These are phyloP conservation scores for Lablab purpureus DNA, from an alignment of 306 rosid genomes.

Conservation along the genomic window DNA sequence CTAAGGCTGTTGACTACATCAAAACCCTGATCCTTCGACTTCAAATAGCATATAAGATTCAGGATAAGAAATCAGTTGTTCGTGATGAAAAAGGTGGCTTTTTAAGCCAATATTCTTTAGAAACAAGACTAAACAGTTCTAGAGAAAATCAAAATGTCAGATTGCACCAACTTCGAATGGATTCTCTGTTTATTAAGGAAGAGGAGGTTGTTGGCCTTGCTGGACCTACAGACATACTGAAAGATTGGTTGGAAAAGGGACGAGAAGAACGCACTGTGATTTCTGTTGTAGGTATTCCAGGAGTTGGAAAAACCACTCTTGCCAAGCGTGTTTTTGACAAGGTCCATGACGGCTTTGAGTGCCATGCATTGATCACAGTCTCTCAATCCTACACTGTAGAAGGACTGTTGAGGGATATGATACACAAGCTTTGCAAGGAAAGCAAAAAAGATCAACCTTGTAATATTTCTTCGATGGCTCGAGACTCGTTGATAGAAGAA, in stretches of 20 bases:
- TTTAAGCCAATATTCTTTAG: too few species aligned
- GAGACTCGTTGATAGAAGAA: not conserved
- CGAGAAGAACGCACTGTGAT: not conserved
- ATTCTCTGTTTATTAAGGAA: not conserved
- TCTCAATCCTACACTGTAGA: conserved; percentile 14
- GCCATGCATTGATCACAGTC: conserved; percentile 24
- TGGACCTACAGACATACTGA: not conserved
- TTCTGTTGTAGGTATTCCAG: conserved; percentile 33
- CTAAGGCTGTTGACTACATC: not conserved
- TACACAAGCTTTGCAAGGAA: not conserved
- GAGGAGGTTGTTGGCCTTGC: conserved; percentile 28
- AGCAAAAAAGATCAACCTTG: too few species aligned
- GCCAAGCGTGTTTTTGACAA: conserved; percentile 19
- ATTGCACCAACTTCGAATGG: not conserved
- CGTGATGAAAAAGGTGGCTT: too few species aligned
- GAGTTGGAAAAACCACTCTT: conserved; percentile 41
- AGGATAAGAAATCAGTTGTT: not conserved
- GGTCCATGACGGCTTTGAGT: not conserved
- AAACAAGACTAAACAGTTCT: not conserved
- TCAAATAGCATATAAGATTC: conserved; percentile 16
- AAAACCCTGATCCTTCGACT: not conserved
- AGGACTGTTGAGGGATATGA: not conserved
- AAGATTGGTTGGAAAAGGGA: not conserved
- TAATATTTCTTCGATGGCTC: not conserved
- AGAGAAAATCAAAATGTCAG: not conserved